Percentiles rank a stretch among this genome's conserved stretches.
These are phyloP conservation scores for Nitzschia sp. DNA, from an alignment of 108 stramenopile genomes.

Conservation along the genomic window DNA sequence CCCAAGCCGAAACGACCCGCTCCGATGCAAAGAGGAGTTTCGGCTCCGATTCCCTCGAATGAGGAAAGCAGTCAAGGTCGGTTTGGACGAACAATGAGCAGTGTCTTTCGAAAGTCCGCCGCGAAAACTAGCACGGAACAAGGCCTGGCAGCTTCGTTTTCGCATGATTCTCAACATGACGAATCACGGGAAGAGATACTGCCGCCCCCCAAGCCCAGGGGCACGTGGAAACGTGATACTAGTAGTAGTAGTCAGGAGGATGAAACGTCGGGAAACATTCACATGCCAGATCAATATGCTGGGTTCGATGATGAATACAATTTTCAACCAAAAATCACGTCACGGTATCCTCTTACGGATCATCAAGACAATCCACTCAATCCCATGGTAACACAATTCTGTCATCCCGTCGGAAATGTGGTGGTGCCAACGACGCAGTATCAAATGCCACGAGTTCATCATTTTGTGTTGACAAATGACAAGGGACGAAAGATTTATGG, in stretches of 20 bases:
- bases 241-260: too few relatives aligned
- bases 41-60: not conserved
- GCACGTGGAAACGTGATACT: constrained; percentile 35
- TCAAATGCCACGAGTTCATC: constrained; percentile 77
- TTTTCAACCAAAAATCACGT: constrained; percentile 75
- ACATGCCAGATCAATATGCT: constrained; percentile 25
- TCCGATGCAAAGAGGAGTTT: not conserved
- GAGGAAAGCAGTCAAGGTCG: not conserved
- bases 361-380: constrained; percentile 77
- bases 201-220: constrained; percentile 34
- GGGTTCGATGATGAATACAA: constrained; percentile 21
- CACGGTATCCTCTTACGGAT: constrained; percentile 74
- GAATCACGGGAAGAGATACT: constrained; percentile 17
- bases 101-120: constrained; percentile 15
- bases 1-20: not conserved
- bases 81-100: not conserved
- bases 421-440: constrained; percentile 65
- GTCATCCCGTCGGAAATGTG: constrained; percentile 71
- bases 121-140: constrained; percentile 26
- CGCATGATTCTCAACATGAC: not conserved
- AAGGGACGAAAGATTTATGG: constrained; percentile 84
- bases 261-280: constrained; percentile 41
- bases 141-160: constrained; percentile 16
- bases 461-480: constrained; percentile 86
- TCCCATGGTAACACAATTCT: constrained; percentile 85